A percentile compares a stretch with the other conserved stretches of the same genome.
These are phyloP conservation scores for Solanum tarapatanum DNA, from an alignment of 257 asterid genomes.

Conservation along the genomic window DNA sequence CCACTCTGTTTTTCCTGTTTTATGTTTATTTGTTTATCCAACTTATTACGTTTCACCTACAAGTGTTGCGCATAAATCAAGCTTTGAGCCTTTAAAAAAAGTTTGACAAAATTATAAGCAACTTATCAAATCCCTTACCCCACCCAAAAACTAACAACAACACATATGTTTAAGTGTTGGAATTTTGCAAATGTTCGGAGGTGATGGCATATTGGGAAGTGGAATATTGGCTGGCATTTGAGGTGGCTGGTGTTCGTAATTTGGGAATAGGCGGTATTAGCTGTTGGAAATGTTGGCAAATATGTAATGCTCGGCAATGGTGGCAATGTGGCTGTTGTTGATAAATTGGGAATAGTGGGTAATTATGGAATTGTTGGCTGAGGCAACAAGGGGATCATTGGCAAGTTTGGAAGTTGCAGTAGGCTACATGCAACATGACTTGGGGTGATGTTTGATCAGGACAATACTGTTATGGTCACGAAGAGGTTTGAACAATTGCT, in stretches of 20 bases:
- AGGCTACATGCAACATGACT: not conserved
- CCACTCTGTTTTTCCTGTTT: no score
- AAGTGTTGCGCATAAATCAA: no score
- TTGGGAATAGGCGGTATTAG: not conserved
- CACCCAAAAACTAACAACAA: no score
- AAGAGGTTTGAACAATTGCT: not conserved
- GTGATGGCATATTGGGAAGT: not conserved
- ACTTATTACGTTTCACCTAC: no score
- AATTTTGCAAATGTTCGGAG: not conserved
- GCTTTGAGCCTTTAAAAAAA: no score
- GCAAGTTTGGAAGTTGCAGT: not conserved
- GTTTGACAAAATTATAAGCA: no score
- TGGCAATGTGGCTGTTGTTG: not conserved
- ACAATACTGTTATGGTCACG: not conserved
- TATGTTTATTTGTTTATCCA: no score
- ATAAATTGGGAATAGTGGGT: not conserved
- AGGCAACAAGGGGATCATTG: not conserved
- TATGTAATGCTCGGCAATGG: not conserved
- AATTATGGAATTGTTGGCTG: not conserved
- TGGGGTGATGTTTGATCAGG: not conserved
- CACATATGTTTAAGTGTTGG: not conserved
- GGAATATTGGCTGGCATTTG: not conserved
- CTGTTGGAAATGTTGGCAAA: not conserved
- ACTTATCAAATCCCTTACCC: no score
- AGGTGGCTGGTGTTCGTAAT: not conserved